Evolutionary conservation across 2,329 filamentous ascomycete genomes (phyloP).

Genomic region (Fusarium protoensiforme): DNA sequence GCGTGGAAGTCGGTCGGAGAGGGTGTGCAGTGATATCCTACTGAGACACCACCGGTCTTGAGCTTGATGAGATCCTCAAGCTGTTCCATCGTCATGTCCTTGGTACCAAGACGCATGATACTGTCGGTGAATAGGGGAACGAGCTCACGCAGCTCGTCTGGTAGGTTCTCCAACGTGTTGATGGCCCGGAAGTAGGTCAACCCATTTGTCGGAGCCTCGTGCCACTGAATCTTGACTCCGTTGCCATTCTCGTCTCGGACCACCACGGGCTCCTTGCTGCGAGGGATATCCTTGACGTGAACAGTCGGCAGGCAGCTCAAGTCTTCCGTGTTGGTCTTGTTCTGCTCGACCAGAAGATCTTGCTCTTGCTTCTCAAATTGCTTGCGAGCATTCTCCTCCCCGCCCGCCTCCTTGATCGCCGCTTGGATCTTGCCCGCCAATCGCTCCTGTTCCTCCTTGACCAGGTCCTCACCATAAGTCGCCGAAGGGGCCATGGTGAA

Average conservation of each 20-base stretch:
- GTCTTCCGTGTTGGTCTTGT: constrained; percentile 85
- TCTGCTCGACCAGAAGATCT: constrained; percentile 83
- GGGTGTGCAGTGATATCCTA: constrained; percentile 85
- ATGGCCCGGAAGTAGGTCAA: constrained; percentile 95
- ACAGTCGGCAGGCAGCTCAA: constrained; percentile 89
- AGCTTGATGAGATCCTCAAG: constrained; percentile 96
- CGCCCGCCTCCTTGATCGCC: constrained; percentile 74
- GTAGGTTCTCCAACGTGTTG: constrained; percentile 81
- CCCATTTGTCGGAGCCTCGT: constrained; percentile 92
- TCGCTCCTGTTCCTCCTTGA: constrained; percentile 79
- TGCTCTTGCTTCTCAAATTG: constrained; percentile 82
- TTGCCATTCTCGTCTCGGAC: constrained; percentile 74
- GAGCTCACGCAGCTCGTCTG: constrained; percentile 84
- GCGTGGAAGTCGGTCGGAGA: constrained; percentile 77
- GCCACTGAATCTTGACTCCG: constrained; percentile 83
- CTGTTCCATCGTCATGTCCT: constrained; percentile 89
- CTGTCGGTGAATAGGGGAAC: constrained; percentile 92
- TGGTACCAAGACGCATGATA: constrained; percentile 93
- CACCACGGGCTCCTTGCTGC: constrained; percentile 71
- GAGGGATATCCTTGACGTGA: constrained; percentile 88
- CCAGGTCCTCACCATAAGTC: constrained; percentile 78
- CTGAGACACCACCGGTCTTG: constrained; percentile 90
- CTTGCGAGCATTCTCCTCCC: constrained; percentile 76
- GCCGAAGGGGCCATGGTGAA: constrained; percentile 94
- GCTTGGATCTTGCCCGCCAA: constrained; percentile 80